phyloP scores from a whole-genome alignment of 202 grass and related monocot genomes.

The Setaria viridis region DNA sequence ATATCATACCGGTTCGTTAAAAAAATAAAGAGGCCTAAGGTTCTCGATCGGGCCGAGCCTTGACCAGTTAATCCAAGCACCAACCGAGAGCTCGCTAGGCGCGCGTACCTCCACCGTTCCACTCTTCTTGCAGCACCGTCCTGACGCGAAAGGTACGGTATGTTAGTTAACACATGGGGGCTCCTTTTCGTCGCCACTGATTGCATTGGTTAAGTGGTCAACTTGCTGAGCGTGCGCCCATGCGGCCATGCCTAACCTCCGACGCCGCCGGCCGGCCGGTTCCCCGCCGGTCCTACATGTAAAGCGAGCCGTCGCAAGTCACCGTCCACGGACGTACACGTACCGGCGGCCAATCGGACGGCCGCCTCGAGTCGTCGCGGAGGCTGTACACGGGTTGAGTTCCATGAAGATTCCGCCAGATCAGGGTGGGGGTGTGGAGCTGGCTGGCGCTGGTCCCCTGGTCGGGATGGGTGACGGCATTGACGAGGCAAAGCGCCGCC shows the following conservation, averaged over 20 bases:
- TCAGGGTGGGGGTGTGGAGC: background rate
- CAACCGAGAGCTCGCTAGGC: too few relatives aligned
- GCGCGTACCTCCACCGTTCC: too few relatives aligned
- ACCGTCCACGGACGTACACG: background rate
- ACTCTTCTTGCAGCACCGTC: too few relatives aligned
- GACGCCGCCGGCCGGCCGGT: too few relatives aligned
- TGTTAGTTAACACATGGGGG: too few relatives aligned
- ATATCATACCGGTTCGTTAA: too few relatives aligned
- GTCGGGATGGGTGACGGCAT: background rate
- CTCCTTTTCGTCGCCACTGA: background rate
- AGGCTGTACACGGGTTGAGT: background rate
- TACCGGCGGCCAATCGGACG: background rate
- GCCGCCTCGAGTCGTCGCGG: background rate
- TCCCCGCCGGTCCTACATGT: slow-evolving; percentile 45
- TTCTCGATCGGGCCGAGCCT: too few relatives aligned
- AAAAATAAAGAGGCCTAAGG: too few relatives aligned
- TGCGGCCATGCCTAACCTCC: slow-evolving; percentile 31
- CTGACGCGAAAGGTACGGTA: too few relatives aligned
- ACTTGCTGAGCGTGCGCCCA: background rate
- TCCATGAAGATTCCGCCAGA: background rate
- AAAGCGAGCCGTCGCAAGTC: slow-evolving; percentile 40
- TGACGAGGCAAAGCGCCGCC: slow-evolving; percentile 16
- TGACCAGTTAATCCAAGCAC: too few relatives aligned
- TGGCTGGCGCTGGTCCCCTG: background rate
- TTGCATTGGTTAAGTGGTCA: slow-evolving; percentile 36